These are phyloP conservation scores for Amphicarpaea edgeworthii DNA, from an alignment of 306 rosid species.

Conservation along the genomic window DNA sequence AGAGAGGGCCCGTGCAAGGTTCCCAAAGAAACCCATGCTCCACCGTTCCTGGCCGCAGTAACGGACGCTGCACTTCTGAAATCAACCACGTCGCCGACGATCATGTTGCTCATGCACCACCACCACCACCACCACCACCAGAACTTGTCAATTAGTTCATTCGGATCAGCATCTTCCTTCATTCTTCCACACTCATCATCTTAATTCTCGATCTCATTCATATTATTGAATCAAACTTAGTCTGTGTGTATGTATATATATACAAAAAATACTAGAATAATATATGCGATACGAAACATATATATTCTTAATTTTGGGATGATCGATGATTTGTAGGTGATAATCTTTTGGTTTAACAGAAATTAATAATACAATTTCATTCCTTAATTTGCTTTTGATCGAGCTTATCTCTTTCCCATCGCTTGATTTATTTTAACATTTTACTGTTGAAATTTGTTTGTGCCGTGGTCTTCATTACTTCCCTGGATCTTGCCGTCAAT, in stretches of 20 bases:
- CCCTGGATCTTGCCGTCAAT: conserved; percentile 25
- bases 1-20: conserved; percentile 41
- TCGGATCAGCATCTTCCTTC: neutral
- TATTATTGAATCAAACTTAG: no score
- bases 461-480: neutral
- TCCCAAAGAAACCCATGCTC: conserved; percentile 46
- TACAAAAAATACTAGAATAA: no score
- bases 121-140: conserved; percentile 2
- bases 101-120: conserved; percentile 18
- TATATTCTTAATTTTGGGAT: no score
- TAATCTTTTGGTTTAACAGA: neutral
- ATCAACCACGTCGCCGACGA: neutral
- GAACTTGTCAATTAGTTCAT: neutral
- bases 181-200: no score
- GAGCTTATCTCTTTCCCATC: neutral
- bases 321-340: neutral
- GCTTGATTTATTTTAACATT: neutral
- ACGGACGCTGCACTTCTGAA: conserved; percentile 40
- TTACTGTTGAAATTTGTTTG: neutral
- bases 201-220: no score
- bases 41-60: conserved; percentile 46
- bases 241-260: neutral
- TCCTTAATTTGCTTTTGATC: conserved; percentile 29
- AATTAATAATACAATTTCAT: conserved; percentile 12
- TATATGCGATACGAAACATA: no score